phyloP scores from a whole-genome alignment of 202 grass and related monocot species.

The Schoenoplectus triqueter region DNA sequence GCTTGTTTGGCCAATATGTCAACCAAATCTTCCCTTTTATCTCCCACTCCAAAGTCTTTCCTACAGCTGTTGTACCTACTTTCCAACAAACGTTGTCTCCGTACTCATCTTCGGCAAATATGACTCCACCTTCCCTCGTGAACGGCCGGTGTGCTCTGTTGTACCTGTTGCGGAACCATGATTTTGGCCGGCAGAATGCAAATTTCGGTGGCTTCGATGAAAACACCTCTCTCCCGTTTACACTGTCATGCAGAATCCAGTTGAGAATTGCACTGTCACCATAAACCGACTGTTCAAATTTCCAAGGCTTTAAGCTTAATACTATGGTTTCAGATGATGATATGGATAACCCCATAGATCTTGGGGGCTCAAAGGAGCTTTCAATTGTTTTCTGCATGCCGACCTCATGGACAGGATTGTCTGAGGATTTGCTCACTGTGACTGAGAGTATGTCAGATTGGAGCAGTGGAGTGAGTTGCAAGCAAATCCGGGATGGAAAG shows the following conservation, averaged over 20 bases:
- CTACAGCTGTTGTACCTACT: constrained; percentile 43
- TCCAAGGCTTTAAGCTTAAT: constrained; percentile 61
- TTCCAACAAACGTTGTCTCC: constrained; percentile 74
- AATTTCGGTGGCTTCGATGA: constrained; percentile 56
- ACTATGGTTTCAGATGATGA: constrained; percentile 53
- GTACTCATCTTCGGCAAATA: constrained; percentile 75
- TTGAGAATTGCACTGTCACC: constrained; percentile 51
- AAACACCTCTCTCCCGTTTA: constrained; percentile 64
- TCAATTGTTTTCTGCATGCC: constrained; percentile 52
- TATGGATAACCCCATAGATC: constrained; percentile 48
- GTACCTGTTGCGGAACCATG: constrained; percentile 68
- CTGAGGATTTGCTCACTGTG: constrained; percentile 64
- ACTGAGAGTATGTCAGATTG: constrained; percentile 67
- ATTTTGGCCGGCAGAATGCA: constrained; percentile 44
- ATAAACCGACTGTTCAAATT: constrained; percentile 65
- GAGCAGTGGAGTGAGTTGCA: constrained; percentile 64
- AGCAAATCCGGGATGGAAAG: constrained; percentile 70
- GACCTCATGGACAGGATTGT: constrained; percentile 58
- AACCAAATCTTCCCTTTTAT: constrained; percentile 75
- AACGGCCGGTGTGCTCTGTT: constrained; percentile 55
- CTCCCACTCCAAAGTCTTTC: constrained; percentile 77
- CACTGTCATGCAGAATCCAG: constrained; percentile 65
- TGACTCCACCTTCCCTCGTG: constrained; percentile 58
- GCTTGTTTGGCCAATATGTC: constrained; percentile 81
- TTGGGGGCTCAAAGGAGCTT: constrained; percentile 39